Base-by-base conservation (phyloP, 805 yeast genomes). In the Starmera pachycereana region DNA sequence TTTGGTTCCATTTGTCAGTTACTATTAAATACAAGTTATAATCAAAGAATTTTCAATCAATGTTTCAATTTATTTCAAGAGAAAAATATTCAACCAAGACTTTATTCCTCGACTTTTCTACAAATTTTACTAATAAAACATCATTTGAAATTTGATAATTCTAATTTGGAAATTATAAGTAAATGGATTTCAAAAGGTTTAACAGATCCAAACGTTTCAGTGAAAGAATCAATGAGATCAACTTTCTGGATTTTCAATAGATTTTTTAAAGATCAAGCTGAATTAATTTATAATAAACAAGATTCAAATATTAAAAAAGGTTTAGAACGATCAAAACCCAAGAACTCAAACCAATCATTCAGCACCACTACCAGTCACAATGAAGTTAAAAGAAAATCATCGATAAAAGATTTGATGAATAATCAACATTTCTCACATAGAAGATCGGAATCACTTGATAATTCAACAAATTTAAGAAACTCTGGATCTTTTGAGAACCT, bases 201-300 rank as follows among this genome's bases (percentile, higher is more conserved):
- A 1, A 55, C 74, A 1, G 97, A 89, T 56, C 85, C 96, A 0
- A 81, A 82, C 43, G 86, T 89, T 0, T 63, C 73, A 0, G 96
- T 85, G 0, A 70, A 97, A 47, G 94, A 78, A 50, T 64, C 76
- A 0, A 83, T 81, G 65, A 72, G 95, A 54, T 63, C 67, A 3
- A 68, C 87, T 0, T 90, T 71, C 51, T 89, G 96, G 96, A 64
- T 72, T 12, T 71, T 76, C 40, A 70, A 69, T 48, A 66, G 63
- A 16, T 52, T 69, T 7, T 81, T 75, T 60, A 82, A 85, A 0
- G 51, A 58, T 0, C 61, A 65, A 12, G 82, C 78, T 0, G 73
- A 69, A 12, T 47, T 45, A 12, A 39, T 54, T 25, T 37, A 44
- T 12, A 8, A 40, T 2, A 44, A 47, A 29, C 57, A 50, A 40